Evolutionary conservation across 2,329 filamentous ascomycete species (phyloP), one percentile per base, ranked within the genome.

Genomic region (Coniochaeta sp.): DNA sequence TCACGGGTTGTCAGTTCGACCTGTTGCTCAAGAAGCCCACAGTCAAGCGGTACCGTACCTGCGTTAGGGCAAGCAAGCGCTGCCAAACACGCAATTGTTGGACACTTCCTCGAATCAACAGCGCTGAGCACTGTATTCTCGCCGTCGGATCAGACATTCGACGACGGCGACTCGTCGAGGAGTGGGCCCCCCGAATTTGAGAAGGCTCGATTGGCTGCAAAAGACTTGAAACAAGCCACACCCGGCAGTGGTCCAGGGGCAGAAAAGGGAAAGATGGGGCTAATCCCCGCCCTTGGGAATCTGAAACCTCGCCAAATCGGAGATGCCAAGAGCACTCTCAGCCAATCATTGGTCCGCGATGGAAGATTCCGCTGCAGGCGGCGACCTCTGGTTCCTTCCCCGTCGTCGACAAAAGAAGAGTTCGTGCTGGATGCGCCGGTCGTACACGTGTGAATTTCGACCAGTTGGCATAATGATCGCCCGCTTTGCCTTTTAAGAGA

Each of bases 11-110:
- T 38, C 10, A 8, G 6, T 16, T 38, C 16, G 14, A 38, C 14
- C 36, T 38, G 36, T 40, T 7, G 34, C 34, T 36, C 34, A 6
- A 36, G 38, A 40, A 40, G 16, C 38, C 34, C 30, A 5, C 30
- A 5, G 34, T 16, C 38, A 40, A 56, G 54, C 54, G 54, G 54
- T 56, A 56, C 54, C 54, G 54, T 56, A 56, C 54, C 54, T 56
- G 54, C 54, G 34, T 36, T n/a, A 34, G 54, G 54, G 34, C 28
- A 34, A 56, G 34, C 28, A 34, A 56, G 54, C 22, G 54, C 34
- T 56, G 54, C 22, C 30, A 34, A 34, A 56, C 54, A 56, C 28
- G 17, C 54, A 38, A 36, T 28, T 8, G 26, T 19, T 36, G 5
- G 28, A 16, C 5, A 30, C 24, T 6, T 56, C 54, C 30, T 19